phyloP scores from a whole-genome alignment of 768 basidiomycete genomes.

The Dictyophora rubrovolvata region DNA sequence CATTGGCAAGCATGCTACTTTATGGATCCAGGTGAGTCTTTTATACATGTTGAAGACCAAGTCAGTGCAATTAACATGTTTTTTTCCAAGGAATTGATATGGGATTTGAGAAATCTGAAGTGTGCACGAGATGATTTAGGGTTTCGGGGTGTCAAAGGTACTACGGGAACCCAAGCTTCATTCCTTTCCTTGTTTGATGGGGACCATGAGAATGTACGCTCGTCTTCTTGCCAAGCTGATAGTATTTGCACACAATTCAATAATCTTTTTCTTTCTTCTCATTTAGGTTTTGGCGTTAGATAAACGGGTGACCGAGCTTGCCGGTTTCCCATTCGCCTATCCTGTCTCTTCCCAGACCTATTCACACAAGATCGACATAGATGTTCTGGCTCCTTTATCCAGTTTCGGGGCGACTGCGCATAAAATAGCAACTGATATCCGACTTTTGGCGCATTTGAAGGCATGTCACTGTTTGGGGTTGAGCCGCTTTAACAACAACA shows the following conservation, averaged over 20 bases:
- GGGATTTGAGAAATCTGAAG: constrained; percentile 91
- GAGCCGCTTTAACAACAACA: neutral
- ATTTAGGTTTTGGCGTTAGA: constrained; percentile 83
- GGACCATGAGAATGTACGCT: constrained; percentile 74
- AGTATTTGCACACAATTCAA: neutral
- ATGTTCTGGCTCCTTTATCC: constrained; percentile 83
- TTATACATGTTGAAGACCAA: neutral
- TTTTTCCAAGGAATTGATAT: constrained; percentile 64
- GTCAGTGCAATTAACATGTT: neutral
- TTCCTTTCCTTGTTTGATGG: constrained; percentile 93
- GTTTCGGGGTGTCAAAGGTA: constrained; percentile 98
- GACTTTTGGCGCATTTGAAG: constrained; percentile 90
- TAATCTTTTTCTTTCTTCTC: neutral
- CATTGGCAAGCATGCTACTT: constrained; percentile 90
- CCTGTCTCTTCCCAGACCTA: constrained; percentile 99
- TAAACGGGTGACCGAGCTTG: constrained; percentile 77
- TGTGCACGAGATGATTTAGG: constrained; percentile 87
- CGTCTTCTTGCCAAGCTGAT: neutral
- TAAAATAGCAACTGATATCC: constrained; percentile 94
- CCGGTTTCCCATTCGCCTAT: constrained; percentile 89
- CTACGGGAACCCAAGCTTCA: constrained; percentile 95
- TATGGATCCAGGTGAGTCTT: constrained; percentile 88
- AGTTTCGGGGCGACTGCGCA: constrained; percentile 92
- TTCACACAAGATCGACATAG: constrained; percentile 93
- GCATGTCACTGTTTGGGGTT: constrained; percentile 21